phyloP scores from a whole-genome alignment of 2,329 filamentous ascomycete genomes.

The Tympanopsis confertula region DNA sequence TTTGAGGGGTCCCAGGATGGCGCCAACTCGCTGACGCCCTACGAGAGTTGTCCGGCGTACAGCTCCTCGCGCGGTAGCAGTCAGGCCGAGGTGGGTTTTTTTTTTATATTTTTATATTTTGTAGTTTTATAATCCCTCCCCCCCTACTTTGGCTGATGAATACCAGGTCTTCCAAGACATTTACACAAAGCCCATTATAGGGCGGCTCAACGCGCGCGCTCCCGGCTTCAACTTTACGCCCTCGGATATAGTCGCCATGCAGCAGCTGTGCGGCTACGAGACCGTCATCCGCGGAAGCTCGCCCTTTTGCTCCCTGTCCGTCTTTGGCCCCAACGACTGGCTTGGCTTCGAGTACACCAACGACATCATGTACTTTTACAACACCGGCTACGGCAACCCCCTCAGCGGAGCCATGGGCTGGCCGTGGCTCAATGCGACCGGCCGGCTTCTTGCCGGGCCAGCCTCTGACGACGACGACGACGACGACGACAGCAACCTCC shows the following conservation, averaged over 20 bases:
- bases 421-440: constrained; percentile 39
- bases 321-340: constrained; percentile 33
- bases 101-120: no score
- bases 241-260: constrained; percentile 35
- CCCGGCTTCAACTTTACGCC: constrained; percentile 39
- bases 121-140: no score
- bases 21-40: constrained; percentile 40
- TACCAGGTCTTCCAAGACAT: constrained; percentile 9
- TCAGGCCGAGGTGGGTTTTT: constrained; percentile 20
- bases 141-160: constrained; percentile 8
- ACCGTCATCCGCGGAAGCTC: constrained; percentile 34
- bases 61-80: constrained; percentile 33
- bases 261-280: constrained; percentile 36
- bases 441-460: constrained; percentile 24
- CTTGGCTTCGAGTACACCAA: constrained; percentile 35
- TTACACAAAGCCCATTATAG: constrained; percentile 37
- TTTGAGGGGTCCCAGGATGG: constrained; percentile 32
- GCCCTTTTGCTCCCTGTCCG: constrained; percentile 28
- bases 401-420: constrained; percentile 32
- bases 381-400: constrained; percentile 36
- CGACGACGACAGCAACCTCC: constrained; percentile 17
- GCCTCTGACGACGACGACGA: constrained; percentile 14
- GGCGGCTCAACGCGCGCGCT: constrained; percentile 28
- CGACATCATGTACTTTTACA: constrained; percentile 35
- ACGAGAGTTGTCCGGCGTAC: constrained; percentile 38